A percentile compares a stretch with the other conserved stretches of the same genome.
phyloP scores from a whole-genome alignment of 2,329 filamentous ascomycete genomes.

The Sporothrix curviconia region DNA sequence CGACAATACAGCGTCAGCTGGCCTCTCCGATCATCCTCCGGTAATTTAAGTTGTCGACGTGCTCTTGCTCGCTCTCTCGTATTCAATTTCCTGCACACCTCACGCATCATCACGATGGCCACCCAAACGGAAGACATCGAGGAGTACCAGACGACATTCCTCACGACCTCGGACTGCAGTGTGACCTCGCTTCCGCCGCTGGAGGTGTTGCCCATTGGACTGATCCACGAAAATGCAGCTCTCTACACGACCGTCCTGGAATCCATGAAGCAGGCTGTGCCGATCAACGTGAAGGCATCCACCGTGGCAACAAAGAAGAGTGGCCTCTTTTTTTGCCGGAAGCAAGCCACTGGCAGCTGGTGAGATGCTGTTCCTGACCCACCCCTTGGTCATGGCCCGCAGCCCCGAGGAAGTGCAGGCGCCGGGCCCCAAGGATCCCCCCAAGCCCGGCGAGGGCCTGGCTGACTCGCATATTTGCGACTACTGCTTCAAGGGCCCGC shows the following conservation, averaged over 20 bases:
- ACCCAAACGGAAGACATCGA: conserved; percentile 1
- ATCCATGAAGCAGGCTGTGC: conserved; percentile 8
- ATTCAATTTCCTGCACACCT: too few species aligned
- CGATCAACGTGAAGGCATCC: conserved; percentile 5
- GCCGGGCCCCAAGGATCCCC: too few species aligned
- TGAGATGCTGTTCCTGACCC: conserved; percentile 9
- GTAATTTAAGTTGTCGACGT: too few species aligned
- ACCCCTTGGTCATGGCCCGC: conserved; percentile 10
- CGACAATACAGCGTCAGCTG: too few species aligned
- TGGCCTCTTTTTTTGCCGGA: conserved; percentile 6
- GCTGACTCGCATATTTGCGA: conserved; percentile 22
- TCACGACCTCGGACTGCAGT: conserved; percentile 2
- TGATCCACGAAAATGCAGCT: neutral
- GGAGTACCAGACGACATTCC: conserved; percentile 2
- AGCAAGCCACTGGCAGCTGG: neutral
- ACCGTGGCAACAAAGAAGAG: conserved; percentile 3
- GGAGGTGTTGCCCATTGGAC: neutral
- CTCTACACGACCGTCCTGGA: conserved; percentile 4
- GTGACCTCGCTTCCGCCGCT: neutral
- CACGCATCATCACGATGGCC: neutral
- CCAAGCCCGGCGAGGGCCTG: neutral
- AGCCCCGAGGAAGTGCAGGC: neutral
- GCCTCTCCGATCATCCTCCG: neutral
- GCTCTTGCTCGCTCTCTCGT: too few species aligned
- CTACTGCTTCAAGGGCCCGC: conserved; percentile 22